Evolutionary conservation across 2,329 filamentous ascomycete genomes (phyloP).

Genomic region (Paraphaeosphaeria sporulosa): DNA sequence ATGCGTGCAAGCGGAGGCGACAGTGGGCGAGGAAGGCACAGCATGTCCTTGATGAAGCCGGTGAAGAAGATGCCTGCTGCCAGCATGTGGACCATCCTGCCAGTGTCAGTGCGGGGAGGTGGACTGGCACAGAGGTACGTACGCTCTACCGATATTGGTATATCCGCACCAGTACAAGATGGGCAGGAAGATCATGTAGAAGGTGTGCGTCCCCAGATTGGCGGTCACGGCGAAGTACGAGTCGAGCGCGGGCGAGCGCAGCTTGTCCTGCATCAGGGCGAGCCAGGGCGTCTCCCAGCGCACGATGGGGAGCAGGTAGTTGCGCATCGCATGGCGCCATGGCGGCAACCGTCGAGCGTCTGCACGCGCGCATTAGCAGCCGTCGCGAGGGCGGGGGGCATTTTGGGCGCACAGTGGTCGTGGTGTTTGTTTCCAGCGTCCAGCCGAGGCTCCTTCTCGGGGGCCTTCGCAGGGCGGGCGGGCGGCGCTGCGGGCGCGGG

Average conservation of each 20-base stretch:
- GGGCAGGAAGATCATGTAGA: slow-evolving; percentile 95
- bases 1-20: slow-evolving; percentile 93
- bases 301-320: slow-evolving; percentile 82
- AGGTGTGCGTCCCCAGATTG: slow-evolving; percentile 96
- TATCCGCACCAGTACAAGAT: slow-evolving; percentile 97
- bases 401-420: slow-evolving; percentile 60
- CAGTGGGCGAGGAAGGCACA: slow-evolving; percentile 88
- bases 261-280: slow-evolving; percentile 79
- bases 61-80: slow-evolving; percentile 73
- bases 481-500: background rate
- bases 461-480: background rate
- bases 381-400: slow-evolving; percentile 10
- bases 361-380: slow-evolving; percentile 50
- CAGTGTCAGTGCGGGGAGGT: slow-evolving; percentile 23
- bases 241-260: slow-evolving; percentile 86
- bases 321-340: slow-evolving; percentile 89
- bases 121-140: slow-evolving; percentile 51
- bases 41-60: slow-evolving; percentile 92
- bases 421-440: slow-evolving; percentile 83
- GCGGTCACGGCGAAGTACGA: slow-evolving; percentile 97
- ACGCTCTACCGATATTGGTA: slow-evolving; percentile 85
- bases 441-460: slow-evolving; percentile 31
- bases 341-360: slow-evolving; percentile 81
- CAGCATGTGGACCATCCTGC: slow-evolving; percentile 63
- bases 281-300: slow-evolving; percentile 96